A percentile compares a stretch with the other conserved stretches of the same genome.
These are phyloP conservation scores for Nothophaeocryptopus gaeumannii DNA, from an alignment of 2,329 filamentous ascomycete genomes.

Conservation along the genomic window DNA sequence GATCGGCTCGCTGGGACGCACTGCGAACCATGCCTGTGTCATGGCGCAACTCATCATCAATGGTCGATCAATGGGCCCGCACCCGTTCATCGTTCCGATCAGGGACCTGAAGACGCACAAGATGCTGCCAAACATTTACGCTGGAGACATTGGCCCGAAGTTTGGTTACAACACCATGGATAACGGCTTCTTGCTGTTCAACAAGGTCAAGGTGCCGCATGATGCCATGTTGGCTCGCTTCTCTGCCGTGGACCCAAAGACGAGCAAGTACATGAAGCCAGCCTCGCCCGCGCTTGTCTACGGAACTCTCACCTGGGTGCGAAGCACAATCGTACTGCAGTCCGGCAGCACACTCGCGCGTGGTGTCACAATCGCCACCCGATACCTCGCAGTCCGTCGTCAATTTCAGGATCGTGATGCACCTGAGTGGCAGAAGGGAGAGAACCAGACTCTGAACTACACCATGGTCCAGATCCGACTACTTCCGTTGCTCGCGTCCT, in stretches of 20 bases:
- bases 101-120: constrained; percentile 67
- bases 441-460: constrained; percentile 76
- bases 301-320: constrained; percentile 73
- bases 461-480: constrained; percentile 76
- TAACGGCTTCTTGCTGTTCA: constrained; percentile 76
- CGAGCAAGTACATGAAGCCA: constrained; percentile 65
- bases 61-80: constrained; percentile 68
- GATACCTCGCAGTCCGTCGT: constrained; percentile 70
- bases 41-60: constrained; percentile 72
- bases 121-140: constrained; percentile 66
- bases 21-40: constrained; percentile 73
- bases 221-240: constrained; percentile 71
- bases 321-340: constrained; percentile 70
- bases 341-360: constrained; percentile 69
- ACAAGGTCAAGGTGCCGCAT: constrained; percentile 72
- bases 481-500: constrained; percentile 68
- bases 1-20: constrained; percentile 74
- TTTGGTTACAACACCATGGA: constrained; percentile 68
- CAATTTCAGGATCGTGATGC: constrained; percentile 76
- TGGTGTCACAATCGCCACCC: constrained; percentile 73
- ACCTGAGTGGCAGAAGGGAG: constrained; percentile 54
- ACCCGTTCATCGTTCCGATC: constrained; percentile 76
- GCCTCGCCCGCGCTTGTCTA: constrained; percentile 67
- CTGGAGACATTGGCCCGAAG: constrained; percentile 79
- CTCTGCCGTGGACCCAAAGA: constrained; percentile 65